Percentiles rank a stretch among this genome's conserved stretches.
Evolutionary conservation across 1,139 yeast species (phyloP).

Genomic region (Pichia sp.): DNA sequence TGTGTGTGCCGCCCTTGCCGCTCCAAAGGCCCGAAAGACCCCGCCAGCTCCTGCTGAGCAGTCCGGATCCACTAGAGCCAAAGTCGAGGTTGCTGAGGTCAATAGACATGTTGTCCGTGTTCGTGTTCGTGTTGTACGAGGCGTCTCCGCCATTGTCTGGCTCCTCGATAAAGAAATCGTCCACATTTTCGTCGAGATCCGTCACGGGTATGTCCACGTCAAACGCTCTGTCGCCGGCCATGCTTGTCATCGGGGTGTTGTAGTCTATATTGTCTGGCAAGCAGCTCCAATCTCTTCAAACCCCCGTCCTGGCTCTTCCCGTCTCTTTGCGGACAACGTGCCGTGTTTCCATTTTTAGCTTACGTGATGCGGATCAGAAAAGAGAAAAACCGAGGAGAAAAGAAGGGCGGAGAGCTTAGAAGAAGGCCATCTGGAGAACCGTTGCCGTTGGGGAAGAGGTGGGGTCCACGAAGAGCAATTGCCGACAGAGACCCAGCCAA

Average conservation of each 20-base stretch:
- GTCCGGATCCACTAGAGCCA: neutral
- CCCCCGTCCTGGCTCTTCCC: too few relatives aligned
- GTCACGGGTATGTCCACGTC: conserved; percentile 55
- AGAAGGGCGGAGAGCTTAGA: neutral
- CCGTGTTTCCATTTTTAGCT: neutral
- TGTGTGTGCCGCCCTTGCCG: too few relatives aligned
- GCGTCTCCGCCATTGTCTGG: neutral
- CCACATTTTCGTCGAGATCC: conserved; percentile 53
- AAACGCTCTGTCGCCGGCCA: conserved; percentile 20
- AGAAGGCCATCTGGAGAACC: neutral
- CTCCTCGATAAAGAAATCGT: conserved; percentile 33
- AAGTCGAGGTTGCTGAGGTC: conserved; percentile 22
- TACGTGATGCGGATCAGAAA: conserved; percentile 1
- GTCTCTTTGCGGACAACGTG: too few relatives aligned
- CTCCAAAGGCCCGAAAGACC: too few relatives aligned
- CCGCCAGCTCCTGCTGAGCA: conserved; percentile 1
- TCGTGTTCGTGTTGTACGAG: too few relatives aligned
- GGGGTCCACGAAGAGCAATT: neutral
- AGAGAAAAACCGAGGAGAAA: neutral
- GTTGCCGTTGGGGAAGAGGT: neutral
- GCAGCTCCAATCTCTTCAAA: too few relatives aligned
- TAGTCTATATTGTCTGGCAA: neutral
- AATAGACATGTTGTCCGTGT: conserved; percentile 15
- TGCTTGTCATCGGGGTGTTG: neutral
- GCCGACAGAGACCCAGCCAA: neutral